phyloP scores from a whole-genome alignment of 352 stramenopile species.

The Blastocystis sp. region DNA sequence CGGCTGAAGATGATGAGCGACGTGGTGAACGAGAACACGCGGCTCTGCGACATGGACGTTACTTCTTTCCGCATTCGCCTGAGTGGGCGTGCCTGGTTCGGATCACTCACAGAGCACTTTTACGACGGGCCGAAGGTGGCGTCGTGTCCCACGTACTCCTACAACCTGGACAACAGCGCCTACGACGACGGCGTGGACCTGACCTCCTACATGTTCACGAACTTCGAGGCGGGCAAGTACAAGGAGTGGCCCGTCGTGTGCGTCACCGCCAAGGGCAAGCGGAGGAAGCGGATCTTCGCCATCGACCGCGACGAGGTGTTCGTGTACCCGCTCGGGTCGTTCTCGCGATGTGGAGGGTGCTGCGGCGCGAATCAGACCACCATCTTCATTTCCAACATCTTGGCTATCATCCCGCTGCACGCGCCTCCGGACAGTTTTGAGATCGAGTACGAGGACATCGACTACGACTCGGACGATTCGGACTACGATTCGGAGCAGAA shows the following conservation, averaged over 20 bases:
- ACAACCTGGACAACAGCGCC: slow-evolving; percentile 2
- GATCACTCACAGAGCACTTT: slow-evolving; percentile 10
- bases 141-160: slow-evolving; percentile 45
- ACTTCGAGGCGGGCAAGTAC: slow-evolving; percentile 57
- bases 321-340: slow-evolving; percentile 13
- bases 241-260: slow-evolving; percentile 37
- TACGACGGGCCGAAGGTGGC: slow-evolving; percentile 36
- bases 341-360: not conserved
- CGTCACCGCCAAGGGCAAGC: slow-evolving; percentile 30
- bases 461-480: slow-evolving; percentile 39
- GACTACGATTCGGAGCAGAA: slow-evolving; percentile 5
- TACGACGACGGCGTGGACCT: slow-evolving; percentile 18
- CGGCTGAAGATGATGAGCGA: slow-evolving; percentile 66
- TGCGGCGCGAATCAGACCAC: not conserved
- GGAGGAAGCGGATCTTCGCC: slow-evolving; percentile 22
- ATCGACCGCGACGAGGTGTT: slow-evolving; percentile 65
- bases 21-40: slow-evolving; percentile 48
- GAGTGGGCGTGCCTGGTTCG: not conserved
- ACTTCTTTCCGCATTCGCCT: slow-evolving; percentile 43
- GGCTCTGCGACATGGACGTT: slow-evolving; percentile 51
- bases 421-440: slow-evolving; percentile 25
- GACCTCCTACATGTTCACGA: slow-evolving; percentile 42
- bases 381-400: slow-evolving; percentile 49
- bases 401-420: slow-evolving; percentile 12
- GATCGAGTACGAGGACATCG: slow-evolving; percentile 14